phyloP scores from a whole-genome alignment of 768 basidiomycete genomes.

The Lactarius vividus region DNA sequence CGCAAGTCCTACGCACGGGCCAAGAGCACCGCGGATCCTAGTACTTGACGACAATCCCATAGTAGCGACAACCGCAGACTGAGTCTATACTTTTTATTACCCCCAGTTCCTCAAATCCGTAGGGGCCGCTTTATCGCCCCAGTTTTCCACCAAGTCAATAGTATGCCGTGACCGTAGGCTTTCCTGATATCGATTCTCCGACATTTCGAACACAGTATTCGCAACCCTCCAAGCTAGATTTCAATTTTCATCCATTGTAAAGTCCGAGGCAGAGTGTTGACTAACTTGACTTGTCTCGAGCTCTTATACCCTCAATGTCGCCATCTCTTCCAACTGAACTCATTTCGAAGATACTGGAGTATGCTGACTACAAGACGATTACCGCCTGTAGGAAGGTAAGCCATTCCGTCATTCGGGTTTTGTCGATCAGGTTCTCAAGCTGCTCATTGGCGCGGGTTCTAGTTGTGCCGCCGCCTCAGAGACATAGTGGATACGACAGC shows the following conservation, averaged over 20 bases:
- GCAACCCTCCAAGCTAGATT: neutral
- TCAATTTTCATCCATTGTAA: neutral
- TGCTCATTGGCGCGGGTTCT: neutral
- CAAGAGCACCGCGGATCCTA: too few species aligned
- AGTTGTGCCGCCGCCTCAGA: slow-evolving; percentile 15
- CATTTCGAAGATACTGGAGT: neutral
- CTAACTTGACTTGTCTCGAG: neutral
- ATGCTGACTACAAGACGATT: slow-evolving; percentile 13
- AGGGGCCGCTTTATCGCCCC: neutral
- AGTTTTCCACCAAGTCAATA: neutral
- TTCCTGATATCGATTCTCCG: neutral
- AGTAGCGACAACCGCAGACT: too few species aligned
- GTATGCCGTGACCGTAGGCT: neutral
- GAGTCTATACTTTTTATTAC: neutral
- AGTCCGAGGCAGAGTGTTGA: neutral
- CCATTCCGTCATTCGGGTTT: neutral
- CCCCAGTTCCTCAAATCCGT: neutral
- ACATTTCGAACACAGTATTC: neutral
- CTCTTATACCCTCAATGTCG: neutral
- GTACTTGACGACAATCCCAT: too few species aligned
- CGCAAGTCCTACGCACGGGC: too few species aligned
- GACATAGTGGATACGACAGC: slow-evolving; percentile 4
- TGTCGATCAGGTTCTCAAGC: neutral
- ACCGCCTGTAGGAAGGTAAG: slow-evolving; percentile 7
- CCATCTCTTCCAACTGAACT: slow-evolving; percentile 7